Conservation (phyloP, 2,329 filamentous ascomycete species). For the Colletotrichum eleusines region DNA sequence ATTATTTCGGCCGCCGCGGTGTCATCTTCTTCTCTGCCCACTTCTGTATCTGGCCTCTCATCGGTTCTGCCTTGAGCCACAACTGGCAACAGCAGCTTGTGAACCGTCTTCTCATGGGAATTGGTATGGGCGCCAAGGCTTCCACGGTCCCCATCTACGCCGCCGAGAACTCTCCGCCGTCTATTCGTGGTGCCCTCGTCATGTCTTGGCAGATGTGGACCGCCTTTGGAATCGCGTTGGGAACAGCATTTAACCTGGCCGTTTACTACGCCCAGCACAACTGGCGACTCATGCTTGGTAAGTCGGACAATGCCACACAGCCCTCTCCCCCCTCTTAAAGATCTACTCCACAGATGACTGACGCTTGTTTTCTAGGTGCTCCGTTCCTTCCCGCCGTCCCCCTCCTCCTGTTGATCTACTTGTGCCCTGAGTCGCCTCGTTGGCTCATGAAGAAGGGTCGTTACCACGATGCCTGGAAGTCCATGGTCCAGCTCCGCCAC, state of each 20-base stretch:
- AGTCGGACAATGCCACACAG: neutral
- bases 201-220: conserved; percentile 85
- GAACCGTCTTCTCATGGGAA: conserved; percentile 75
- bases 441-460: conserved; percentile 76
- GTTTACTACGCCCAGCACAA: conserved; percentile 46
- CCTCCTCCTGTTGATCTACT: conserved; percentile 68
- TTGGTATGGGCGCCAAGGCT: conserved; percentile 77
- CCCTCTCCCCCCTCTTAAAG: too few relatives aligned
- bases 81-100: conserved; percentile 76
- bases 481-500: conserved; percentile 65
- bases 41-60: conserved; percentile 69
- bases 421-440: conserved; percentile 75
- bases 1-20: conserved; percentile 73
- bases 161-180: conserved; percentile 77
- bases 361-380: conserved; percentile 14
- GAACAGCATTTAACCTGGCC: conserved; percentile 69
- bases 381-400: conserved; percentile 61
- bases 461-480: conserved; percentile 70
- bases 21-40: conserved; percentile 75
- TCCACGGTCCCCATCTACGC: conserved; percentile 79
- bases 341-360: neutral
- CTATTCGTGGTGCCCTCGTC: conserved; percentile 79
- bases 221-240: conserved; percentile 61
- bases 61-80: conserved; percentile 73
- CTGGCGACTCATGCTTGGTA: conserved; percentile 54